Evolutionary conservation across 129 eudicot species (phyloP).

Genomic region (Helianthus tuberosus): DNA sequence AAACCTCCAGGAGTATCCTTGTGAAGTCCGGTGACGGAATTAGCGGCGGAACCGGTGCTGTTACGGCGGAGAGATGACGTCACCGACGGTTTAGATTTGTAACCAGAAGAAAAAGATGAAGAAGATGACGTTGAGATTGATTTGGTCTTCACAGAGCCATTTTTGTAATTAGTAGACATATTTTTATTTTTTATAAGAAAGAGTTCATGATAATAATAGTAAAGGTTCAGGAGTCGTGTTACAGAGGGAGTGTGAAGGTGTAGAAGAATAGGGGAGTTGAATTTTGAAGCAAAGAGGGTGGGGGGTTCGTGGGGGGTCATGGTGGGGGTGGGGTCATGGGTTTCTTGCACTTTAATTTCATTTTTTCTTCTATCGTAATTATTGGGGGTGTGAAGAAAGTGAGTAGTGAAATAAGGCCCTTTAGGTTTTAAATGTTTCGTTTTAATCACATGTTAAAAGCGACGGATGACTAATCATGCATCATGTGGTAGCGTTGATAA

Average conservation of each 20-base stretch:
- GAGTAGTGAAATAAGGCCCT: background rate
- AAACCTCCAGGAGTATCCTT: slow-evolving; percentile 56
- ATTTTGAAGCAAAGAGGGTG: slow-evolving; percentile 34
- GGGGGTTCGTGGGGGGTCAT: slow-evolving; percentile 4
- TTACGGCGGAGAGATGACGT: slow-evolving; percentile 59
- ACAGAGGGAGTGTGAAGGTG: background rate
- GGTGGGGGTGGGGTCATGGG: slow-evolving; percentile 40
- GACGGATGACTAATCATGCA: too few relatives aligned
- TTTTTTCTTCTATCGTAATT: slow-evolving; percentile 11
- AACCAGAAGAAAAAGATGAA: slow-evolving; percentile 41
- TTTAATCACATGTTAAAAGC: too few relatives aligned
- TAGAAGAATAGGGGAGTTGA: slow-evolving; percentile 36
- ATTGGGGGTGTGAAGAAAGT: background rate
- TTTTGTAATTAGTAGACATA: slow-evolving; percentile 59
- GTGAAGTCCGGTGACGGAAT: slow-evolving; percentile 29
- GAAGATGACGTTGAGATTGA: slow-evolving; percentile 51
- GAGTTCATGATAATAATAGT: background rate
- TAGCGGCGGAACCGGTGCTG: slow-evolving; percentile 54
- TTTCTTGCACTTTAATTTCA: slow-evolving; percentile 50
- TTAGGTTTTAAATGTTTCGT: background rate
- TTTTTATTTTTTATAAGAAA: slow-evolving; percentile 12
- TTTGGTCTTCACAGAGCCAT: slow-evolving; percentile 42
- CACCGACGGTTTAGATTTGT: slow-evolving; percentile 57
- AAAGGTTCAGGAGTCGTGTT: slow-evolving; percentile 7
- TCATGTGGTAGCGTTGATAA: too few relatives aligned